Evolutionary conservation across 495 filamentous ascomycete species (phyloP).

Genomic region (Hypomontagnella monticulosa): DNA sequence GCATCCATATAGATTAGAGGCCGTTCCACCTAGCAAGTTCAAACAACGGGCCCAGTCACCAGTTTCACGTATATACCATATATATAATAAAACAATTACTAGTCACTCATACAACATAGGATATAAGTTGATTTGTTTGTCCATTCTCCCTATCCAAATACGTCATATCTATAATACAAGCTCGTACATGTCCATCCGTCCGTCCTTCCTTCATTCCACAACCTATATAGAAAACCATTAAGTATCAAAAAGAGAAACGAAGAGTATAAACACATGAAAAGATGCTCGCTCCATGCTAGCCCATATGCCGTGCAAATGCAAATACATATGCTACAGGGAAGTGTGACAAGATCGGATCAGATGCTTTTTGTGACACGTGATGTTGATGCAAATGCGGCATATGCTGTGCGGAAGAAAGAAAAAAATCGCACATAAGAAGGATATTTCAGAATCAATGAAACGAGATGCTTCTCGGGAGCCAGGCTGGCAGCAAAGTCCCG

Average conservation of each 20-base stretch:
- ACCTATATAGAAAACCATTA: not conserved
- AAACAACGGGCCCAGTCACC: too few species aligned
- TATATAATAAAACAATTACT: not conserved
- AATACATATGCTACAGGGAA: slow-evolving; percentile 21
- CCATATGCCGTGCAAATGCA: slow-evolving; percentile 21
- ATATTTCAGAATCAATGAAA: not conserved
- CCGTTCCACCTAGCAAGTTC: too few species aligned
- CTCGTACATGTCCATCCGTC: slow-evolving; percentile 1
- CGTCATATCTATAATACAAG: slow-evolving; percentile 9
- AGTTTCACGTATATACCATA: too few species aligned
- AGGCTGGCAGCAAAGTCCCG: not conserved
- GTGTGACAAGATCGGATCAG: slow-evolving; percentile 1
- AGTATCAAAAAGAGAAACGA: not conserved
- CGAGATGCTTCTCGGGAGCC: not conserved
- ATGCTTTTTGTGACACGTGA: slow-evolving; percentile 8
- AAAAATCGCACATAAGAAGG: not conserved
- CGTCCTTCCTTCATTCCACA: too few species aligned
- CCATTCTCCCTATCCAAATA: slow-evolving; percentile 8
- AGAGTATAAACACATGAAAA: slow-evolving; percentile 2
- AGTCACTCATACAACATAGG: not conserved
- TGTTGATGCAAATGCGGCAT: slow-evolving; percentile 26
- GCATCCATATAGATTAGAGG: too few species aligned
- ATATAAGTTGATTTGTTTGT: not conserved
- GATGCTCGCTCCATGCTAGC: slow-evolving; percentile 36
- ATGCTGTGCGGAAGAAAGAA: slow-evolving; percentile 5